These are phyloP conservation scores for Trypanosoma platydactyli DNA, from an alignment of 208 protist genomes.

Conservation along the genomic window DNA sequence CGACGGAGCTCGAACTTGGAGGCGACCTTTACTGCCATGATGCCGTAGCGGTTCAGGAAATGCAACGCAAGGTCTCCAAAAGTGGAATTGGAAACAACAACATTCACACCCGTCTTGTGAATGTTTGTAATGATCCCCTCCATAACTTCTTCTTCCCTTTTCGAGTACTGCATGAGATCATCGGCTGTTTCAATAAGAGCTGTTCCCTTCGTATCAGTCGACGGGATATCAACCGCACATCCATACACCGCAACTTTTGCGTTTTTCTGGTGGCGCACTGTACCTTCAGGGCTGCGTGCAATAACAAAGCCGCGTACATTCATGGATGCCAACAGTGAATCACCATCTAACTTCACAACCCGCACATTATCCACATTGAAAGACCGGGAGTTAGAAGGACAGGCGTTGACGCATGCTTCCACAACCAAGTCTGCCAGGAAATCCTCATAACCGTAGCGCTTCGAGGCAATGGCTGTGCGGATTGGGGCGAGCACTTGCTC, in stretches of 20 bases:
- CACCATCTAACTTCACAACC: conserved; percentile 98
- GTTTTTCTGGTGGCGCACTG: conserved; percentile 91
- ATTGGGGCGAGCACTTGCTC: conserved; percentile 75
- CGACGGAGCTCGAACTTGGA: conserved; percentile 99
- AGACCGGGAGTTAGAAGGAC: conserved; percentile 94
- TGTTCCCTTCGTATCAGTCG: conserved; percentile 98
- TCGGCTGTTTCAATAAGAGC: conserved; percentile 98
- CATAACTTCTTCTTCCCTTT: conserved; percentile 97
- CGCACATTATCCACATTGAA: conserved; percentile 99
- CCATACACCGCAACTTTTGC: conserved; percentile 99
- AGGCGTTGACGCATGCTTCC: conserved; percentile 96
- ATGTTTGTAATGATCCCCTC: conserved; percentile 97
- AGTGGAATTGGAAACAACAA: conserved; percentile 97
- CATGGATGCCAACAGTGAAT: conserved; percentile 90
- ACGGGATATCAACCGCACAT: conserved; percentile 96
- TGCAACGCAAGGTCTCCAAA: conserved; percentile 99
- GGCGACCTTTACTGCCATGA: conserved; percentile 98
- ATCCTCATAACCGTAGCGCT: conserved; percentile 97
- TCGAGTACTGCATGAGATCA: conserved; percentile 96
- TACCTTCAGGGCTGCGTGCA: conserved; percentile 90
- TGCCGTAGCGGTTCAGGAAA: conserved; percentile 97
- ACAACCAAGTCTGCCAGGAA: conserved; percentile 94
- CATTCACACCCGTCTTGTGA: conserved; percentile 95
- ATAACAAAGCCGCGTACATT: conserved; percentile 99
- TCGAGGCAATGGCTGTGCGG: conserved; percentile 90